Evolutionary conservation across 345 rosid genomes (phyloP), one percentile per base, ranked within the genome.

Genomic region (Clarkia xantiana): DNA sequence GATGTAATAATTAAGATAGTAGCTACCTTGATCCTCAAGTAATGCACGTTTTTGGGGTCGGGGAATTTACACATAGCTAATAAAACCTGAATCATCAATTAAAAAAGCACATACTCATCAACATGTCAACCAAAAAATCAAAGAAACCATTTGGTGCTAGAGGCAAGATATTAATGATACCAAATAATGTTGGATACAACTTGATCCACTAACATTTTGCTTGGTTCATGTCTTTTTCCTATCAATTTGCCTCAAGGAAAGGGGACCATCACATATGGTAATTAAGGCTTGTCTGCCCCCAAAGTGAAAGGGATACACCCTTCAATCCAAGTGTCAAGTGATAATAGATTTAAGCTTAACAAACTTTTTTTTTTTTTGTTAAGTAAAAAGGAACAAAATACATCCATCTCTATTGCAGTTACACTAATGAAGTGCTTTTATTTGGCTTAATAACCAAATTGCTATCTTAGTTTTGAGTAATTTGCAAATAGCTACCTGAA

Each of bases 211-310:
- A 45, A 57, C 63, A 56, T 59, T 61, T 29, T 29, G 36, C 36
- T 1, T 29, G 7, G 22, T 53, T 15, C 3, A n/a, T 9, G 58
- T 60, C 71, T 29, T 67, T 57, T 60, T 51, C 51, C 50, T 61
- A 42, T 57, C 69, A 49, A 42, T 55, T 51, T 54, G 55, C 40
- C 47, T 36, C 36, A 29, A 29, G 36, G 9, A 29, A 16, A 2
- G 57, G 77, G 76, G 76, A 76, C 81, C 77, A 71, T 61, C 29
- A 40, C 58, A 11, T 40, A 47, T 51, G 53, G 56, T 51, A 42
- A 51, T n/a, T n/a, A n/a, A 34, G 20, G 56, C 61, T 60, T 22
- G 41, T 6, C 48, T 51, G 49, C 18, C 18, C 41, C 36, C 44
- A 9, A 45, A 56, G 54, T 40, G 74, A 75, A 57, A 54, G 74